Evolutionary conservation across 495 filamentous ascomycete genomes (phyloP).

Genomic region (Aspergillus leporis): DNA sequence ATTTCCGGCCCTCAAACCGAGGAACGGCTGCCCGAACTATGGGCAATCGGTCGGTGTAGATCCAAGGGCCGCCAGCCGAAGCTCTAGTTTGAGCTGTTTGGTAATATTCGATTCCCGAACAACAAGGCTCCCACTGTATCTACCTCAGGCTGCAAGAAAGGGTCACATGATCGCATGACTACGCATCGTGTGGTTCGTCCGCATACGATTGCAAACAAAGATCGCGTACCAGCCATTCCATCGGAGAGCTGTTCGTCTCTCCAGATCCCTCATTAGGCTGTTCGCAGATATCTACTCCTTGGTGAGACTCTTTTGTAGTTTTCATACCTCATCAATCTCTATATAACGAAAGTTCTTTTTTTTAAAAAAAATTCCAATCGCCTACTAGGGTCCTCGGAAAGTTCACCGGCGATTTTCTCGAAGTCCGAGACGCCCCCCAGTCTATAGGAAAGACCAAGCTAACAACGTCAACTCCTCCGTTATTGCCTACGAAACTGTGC

Average conservation of each 20-base stretch:
- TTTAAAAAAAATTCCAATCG: not conserved
- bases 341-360: not conserved
- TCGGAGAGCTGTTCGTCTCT: not conserved
- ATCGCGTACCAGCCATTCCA: slow-evolving; percentile 2
- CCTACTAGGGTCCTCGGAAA: not conserved
- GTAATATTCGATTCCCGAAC: slow-evolving; percentile 8
- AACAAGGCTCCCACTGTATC: not conserved
- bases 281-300: not conserved
- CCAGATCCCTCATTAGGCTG: not conserved
- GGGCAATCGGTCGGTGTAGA: not conserved
- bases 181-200: slow-evolving; percentile 1
- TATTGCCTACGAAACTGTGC: not conserved
- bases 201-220: not conserved
- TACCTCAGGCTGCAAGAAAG: not conserved
- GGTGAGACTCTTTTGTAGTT: not conserved
- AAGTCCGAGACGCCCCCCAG: not conserved
- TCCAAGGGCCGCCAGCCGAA: not conserved
- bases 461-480: not conserved
- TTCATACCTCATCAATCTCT: not conserved
- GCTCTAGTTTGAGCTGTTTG: slow-evolving; percentile 1
- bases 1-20: slow-evolving; percentile 15
- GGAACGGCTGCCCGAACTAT: slow-evolving; percentile 15
- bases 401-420: not conserved
- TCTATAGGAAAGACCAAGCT: not conserved
- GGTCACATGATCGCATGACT: not conserved